Percentiles rank a stretch among this genome's conserved stretches.
phyloP scores from a whole-genome alignment of 495 filamentous ascomycete species.

The Penicillium turbatum region DNA sequence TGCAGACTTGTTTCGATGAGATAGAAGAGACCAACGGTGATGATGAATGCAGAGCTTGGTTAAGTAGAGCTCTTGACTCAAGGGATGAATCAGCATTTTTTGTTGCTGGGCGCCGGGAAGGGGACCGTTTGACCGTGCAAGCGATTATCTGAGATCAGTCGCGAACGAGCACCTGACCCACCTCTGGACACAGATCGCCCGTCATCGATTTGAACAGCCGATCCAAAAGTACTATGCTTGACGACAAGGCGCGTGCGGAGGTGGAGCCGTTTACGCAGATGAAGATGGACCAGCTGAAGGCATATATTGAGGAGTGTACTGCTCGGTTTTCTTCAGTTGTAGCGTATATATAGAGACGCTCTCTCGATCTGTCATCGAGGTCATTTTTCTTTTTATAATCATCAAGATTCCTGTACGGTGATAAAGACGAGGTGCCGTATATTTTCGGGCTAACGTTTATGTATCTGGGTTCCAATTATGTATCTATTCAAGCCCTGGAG shows the following conservation, averaged over 20 bases:
- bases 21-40: constrained; percentile 20
- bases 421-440: too few species aligned
- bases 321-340: constrained; percentile 17
- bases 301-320: constrained; percentile 30
- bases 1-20: constrained; percentile 11
- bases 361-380: neutral
- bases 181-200: constrained; percentile 38
- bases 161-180: constrained; percentile 33
- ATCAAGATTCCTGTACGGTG: neutral
- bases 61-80: constrained; percentile 15
- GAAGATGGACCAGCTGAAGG: constrained; percentile 32
- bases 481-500: too few species aligned
- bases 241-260: constrained; percentile 24
- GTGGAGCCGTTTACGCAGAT: constrained; percentile 21
- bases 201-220: constrained; percentile 35
- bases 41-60: constrained; percentile 15
- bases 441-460: too few species aligned
- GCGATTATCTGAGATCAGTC: constrained; percentile 31
- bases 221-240: constrained; percentile 33
- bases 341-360: neutral
- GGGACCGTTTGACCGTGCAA: constrained; percentile 32
- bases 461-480: too few species aligned
- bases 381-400: neutral
- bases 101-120: constrained; percentile 24
- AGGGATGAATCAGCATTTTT: constrained; percentile 19